A percentile compares a stretch with the other conserved stretches of the same genome.
phyloP scores from a whole-genome alignment of 2,329 filamentous ascomycete species.

The Sporothrix curviconia region DNA sequence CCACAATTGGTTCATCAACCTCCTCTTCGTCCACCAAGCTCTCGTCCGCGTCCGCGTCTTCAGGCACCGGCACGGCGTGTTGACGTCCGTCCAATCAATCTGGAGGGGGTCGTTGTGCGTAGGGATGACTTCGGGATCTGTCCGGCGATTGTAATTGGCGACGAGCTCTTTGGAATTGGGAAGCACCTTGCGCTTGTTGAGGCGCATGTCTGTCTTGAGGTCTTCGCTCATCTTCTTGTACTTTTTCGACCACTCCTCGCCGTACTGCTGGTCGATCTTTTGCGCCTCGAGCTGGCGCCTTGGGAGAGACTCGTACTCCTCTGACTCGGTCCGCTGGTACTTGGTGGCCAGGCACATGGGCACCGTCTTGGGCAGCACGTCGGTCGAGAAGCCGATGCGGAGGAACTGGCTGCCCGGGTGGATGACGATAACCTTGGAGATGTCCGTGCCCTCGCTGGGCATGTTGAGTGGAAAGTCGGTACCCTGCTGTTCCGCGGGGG shows the following conservation, averaged over 20 bases:
- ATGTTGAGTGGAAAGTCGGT: slow-evolving; percentile 45
- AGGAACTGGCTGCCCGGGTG: slow-evolving; percentile 94
- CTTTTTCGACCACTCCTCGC: slow-evolving; percentile 68
- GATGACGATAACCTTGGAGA: slow-evolving; percentile 89
- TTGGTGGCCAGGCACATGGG: slow-evolving; percentile 87
- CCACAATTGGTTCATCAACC: neutral
- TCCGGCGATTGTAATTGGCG: slow-evolving; percentile 84
- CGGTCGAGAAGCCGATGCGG: slow-evolving; percentile 89
- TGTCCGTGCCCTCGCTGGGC: slow-evolving; percentile 56
- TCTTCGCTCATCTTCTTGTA: slow-evolving; percentile 81
- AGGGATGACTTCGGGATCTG: slow-evolving; percentile 76
- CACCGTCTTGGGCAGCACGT: slow-evolving; percentile 87
- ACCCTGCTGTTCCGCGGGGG: slow-evolving; percentile 53
- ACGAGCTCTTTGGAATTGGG: slow-evolving; percentile 98
- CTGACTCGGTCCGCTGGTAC: slow-evolving; percentile 71
- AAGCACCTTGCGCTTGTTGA: slow-evolving; percentile 87
- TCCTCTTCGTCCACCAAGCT: neutral
- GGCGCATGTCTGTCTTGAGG: slow-evolving; percentile 82
- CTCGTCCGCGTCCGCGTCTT: slow-evolving; percentile 1
- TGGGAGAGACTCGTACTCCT: slow-evolving; percentile 74
- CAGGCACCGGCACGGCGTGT: slow-evolving; percentile 25
- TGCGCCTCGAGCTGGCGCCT: slow-evolving; percentile 58
- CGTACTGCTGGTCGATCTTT: slow-evolving; percentile 72
- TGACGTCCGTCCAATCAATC: slow-evolving; percentile 90
- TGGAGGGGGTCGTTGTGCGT: slow-evolving; percentile 92